Base-by-base conservation (phyloP, 352 stramenopile species). In the Globisporangium orthogonon region DNA sequence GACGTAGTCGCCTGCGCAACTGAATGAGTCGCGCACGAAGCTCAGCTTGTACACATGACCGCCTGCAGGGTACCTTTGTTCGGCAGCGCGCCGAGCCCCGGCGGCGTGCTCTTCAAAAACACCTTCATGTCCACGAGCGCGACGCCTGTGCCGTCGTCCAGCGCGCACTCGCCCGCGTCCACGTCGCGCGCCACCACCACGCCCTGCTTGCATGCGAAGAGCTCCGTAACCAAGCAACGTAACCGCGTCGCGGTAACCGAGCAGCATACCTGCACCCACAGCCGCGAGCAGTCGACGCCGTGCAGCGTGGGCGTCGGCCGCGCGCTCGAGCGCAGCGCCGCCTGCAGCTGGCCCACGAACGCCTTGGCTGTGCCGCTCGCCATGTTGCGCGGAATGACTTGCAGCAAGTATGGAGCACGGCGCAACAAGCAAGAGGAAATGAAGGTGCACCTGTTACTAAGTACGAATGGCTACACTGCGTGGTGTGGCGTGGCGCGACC, bases 131-230 rank as follows among this genome's bases (percentile, higher is more conserved):
- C 69, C 10, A 94, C 62, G 17, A 52, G 52, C 29, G 89, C 54
- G 40, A 85, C 56, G 10, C 79, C 83, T 50, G 81, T 91, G 61
- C 83, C 83, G 64, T 94, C 83, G 61, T 94, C 83, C 17, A 94
- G n/a, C 1, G 64, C 63, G 65, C 76, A 88, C 30, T 74, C 66
- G 17, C 53, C 60, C 10, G 53, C 56, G 33, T 84, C 72, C 7
- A 51, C 37, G 28, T 74, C 63, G 18, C 58, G 63, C 23, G 54
- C 53, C 6, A 88, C 70, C 37, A 93, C 71, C 13, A 91, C 64
- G 13, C 80, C 83, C 79, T 87, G 51, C 7, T 4, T 14, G 14
- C 35, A 40, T 11, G 6, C 37, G 37, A 43, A 4, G 11, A 43
- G 37, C 37, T 45, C 28, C 15, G 56, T 17, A 35, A 18, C 11